A percentile compares a stretch with the other conserved stretches of the same genome.
Conservation (phyloP, 441 rosid species). For the Pelargonium myrrhifolium region DNA sequence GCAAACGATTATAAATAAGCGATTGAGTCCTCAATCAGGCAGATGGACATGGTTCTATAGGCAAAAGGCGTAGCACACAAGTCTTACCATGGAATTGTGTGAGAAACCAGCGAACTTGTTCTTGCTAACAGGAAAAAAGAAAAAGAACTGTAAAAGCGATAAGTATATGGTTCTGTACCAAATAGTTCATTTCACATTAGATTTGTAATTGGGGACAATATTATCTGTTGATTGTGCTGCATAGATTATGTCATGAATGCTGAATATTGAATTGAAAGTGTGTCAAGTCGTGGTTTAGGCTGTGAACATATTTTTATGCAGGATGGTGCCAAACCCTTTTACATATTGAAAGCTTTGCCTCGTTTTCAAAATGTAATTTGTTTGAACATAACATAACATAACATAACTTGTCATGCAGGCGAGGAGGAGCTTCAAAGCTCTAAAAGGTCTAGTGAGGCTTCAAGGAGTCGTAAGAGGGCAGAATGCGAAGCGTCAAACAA, state of each 20-base stretch:
- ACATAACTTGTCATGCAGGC: constrained; percentile 42
- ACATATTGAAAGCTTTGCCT: not conserved
- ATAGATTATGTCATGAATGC: not conserved
- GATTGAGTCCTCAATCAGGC: too few relatives aligned
- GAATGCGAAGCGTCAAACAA: constrained; percentile 76
- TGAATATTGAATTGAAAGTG: not conserved
- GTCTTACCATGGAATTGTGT: too few relatives aligned
- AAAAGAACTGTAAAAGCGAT: too few relatives aligned
- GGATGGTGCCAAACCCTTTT: not conserved
- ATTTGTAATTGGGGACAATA: not conserved
- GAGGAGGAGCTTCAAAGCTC: constrained; percentile 78
- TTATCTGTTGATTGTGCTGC: not conserved
- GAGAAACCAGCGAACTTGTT: too few relatives aligned
- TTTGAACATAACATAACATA: not conserved
- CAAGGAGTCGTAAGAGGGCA: constrained; percentile 85
- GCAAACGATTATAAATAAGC: too few relatives aligned
- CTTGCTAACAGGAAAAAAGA: too few relatives aligned
- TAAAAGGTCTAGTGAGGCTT: constrained; percentile 88
- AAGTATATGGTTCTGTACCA: too few relatives aligned
- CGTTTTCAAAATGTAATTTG: not conserved
- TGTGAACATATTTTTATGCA: not conserved
- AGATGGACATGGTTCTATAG: too few relatives aligned
- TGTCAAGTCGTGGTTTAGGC: not conserved
- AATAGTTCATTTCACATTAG: not conserved
- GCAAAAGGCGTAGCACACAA: too few relatives aligned